phyloP scores from a whole-genome alignment of 768 basidiomycete species.

The Galerina marginata region DNA sequence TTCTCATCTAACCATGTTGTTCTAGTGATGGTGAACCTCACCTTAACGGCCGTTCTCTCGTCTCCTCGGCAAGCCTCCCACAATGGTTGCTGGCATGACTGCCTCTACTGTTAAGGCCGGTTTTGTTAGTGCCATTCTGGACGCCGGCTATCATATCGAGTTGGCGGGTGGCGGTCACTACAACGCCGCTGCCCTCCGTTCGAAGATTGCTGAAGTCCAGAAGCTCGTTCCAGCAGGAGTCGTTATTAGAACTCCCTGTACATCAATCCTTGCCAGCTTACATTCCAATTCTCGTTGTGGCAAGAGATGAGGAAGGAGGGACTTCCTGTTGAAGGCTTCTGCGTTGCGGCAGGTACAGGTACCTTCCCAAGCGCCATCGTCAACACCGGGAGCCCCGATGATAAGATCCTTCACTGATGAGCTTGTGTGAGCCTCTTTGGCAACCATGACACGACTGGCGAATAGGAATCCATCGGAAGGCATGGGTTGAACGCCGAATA shows the following conservation, averaged over 20 bases:
- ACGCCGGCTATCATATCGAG: conserved; percentile 95
- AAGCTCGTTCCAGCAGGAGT: conserved; percentile 83
- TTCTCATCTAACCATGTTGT: conserved; percentile 14
- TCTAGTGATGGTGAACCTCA: conserved; percentile 87
- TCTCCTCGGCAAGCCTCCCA: conserved; percentile 92
- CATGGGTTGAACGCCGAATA: too few relatives aligned
- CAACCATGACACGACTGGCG: too few relatives aligned
- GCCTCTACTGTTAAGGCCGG: conserved; percentile 95
- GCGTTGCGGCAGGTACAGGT: conserved; percentile 97
- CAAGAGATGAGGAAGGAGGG: conserved; percentile 97
- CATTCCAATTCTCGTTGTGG: conserved; percentile 98
- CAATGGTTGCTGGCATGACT: conserved; percentile 99
- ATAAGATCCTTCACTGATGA: too few relatives aligned
- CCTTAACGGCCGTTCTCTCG: conserved; percentile 95
- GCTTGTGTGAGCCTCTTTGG: too few relatives aligned
- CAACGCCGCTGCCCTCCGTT: conserved; percentile 84
- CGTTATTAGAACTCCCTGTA: conserved; percentile 94
- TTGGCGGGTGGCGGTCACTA: conserved; percentile 99
- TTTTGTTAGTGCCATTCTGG: conserved; percentile 90
- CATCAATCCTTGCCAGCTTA: conserved; percentile 97
- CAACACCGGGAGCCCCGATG: too few relatives aligned
- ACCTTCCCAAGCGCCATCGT: too few relatives aligned
- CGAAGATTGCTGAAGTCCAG: conserved; percentile 94
- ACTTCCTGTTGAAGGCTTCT: conserved; percentile 97
- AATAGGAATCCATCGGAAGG: too few relatives aligned